Evolutionary conservation across 2,329 filamentous ascomycete genomes (phyloP).

Genomic region (Calonectria hongkongensis): DNA sequence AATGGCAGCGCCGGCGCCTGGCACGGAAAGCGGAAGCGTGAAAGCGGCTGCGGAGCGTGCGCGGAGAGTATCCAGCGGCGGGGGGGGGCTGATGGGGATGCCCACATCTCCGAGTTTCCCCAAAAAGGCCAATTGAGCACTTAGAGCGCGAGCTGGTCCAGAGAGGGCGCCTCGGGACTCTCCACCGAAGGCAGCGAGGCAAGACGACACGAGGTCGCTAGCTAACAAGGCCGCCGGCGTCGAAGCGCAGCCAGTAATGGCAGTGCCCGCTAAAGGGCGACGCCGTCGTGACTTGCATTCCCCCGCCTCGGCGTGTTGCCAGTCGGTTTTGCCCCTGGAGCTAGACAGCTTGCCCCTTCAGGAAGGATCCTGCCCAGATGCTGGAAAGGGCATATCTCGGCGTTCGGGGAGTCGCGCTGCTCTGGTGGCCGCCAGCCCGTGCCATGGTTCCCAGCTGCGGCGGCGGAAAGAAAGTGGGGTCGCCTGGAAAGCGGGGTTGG

Average conservation of each 20-base stretch:
- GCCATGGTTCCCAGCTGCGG: conserved; percentile 32
- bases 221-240: neutral
- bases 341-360: conserved; percentile 47
- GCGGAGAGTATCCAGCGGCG: conserved; percentile 10
- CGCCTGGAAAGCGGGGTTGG: conserved; percentile 26
- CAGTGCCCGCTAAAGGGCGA: neutral
- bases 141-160: neutral
- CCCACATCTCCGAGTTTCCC: conserved; percentile 33
- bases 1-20: conserved; percentile 9
- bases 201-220: neutral
- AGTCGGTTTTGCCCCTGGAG: conserved; percentile 20
- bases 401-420: conserved; percentile 51
- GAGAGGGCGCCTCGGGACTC: neutral
- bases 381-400: conserved; percentile 56
- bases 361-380: conserved; percentile 44
- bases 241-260: conserved; percentile 8
- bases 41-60: conserved; percentile 28
- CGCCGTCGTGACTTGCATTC: conserved; percentile 26
- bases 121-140: conserved; percentile 5
- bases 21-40: conserved; percentile 22
- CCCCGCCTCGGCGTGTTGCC: conserved; percentile 3
- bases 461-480: conserved; percentile 31
- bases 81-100: neutral
- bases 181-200: neutral
- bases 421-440: neutral